A percentile compares a stretch with the other conserved stretches of the same genome.
These are phyloP conservation scores for Flaveria ramosissima DNA, from an alignment of 129 eudicot species.

Conservation along the genomic window DNA sequence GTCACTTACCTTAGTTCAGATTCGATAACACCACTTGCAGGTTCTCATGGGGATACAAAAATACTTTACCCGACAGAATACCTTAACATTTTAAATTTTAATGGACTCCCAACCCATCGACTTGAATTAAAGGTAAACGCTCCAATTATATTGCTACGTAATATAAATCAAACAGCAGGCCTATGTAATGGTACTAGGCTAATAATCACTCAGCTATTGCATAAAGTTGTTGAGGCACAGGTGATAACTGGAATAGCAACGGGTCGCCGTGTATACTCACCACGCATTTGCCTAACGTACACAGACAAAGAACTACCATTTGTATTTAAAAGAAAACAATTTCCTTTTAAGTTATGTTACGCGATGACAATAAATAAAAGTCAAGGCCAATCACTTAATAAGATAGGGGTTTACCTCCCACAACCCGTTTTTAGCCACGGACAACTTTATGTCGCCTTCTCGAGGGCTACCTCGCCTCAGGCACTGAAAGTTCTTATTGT, in stretches of 20 bases:
- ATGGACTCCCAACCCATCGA: background rate
- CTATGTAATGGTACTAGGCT: conserved; percentile 5
- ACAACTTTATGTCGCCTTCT: too few species aligned
- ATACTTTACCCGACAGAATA: background rate
- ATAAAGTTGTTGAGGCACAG: background rate
- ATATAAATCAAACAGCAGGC: background rate
- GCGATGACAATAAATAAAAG: conserved; percentile 19
- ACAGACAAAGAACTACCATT: conserved; percentile 14
- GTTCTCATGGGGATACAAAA: background rate
- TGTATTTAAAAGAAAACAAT: conserved; percentile 11
- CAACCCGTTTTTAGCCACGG: background rate
- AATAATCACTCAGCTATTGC: background rate
- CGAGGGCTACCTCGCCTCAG: too few species aligned
- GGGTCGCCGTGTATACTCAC: background rate
- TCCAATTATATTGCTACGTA: background rate
- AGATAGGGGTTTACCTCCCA: conserved; percentile 1
- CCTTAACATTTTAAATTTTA: background rate
- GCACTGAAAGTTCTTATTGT: too few species aligned
- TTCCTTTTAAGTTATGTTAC: conserved; percentile 13
- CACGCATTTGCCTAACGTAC: background rate
- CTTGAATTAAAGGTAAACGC: background rate
- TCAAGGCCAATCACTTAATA: background rate
- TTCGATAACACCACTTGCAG: background rate
- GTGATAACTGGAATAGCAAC: background rate
- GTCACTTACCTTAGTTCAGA: background rate